Percentiles rank a stretch among this genome's conserved stretches.
Evolutionary conservation across 345 rosid species (phyloP).

Genomic region (Lumnitzera racemosa): DNA sequence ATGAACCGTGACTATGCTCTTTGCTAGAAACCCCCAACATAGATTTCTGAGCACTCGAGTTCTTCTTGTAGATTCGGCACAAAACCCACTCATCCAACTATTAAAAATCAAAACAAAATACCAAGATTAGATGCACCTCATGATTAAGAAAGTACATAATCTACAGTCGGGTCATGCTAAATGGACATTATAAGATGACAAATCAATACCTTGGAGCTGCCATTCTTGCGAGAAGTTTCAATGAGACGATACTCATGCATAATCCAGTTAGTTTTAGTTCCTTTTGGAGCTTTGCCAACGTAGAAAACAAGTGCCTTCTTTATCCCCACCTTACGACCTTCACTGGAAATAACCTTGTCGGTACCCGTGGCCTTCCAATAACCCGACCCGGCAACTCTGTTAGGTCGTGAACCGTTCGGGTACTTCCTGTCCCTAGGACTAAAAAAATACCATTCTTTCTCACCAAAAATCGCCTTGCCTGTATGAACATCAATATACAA

Average conservation of each 20-base stretch:
- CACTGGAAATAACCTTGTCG: conserved; percentile 62
- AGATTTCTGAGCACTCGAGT: conserved; percentile 47
- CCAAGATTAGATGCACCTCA: too few species aligned
- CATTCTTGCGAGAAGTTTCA: conserved; percentile 44
- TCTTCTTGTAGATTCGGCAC: conserved; percentile 87
- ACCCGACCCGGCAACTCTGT: conserved; percentile 88
- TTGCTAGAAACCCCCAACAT: conserved; percentile 33
- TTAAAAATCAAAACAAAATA: not conserved
- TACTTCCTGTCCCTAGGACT: conserved; percentile 90
- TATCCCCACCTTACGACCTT: conserved; percentile 77
- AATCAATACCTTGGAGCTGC: conserved; percentile 56
- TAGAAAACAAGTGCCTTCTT: conserved; percentile 93
- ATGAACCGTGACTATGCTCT: conserved; percentile 55
- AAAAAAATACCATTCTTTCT: conserved; percentile 94
- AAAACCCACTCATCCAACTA: conserved; percentile 97
- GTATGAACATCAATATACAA: not conserved
- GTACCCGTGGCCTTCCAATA: conserved; percentile 99
- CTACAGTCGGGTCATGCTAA: too few species aligned
- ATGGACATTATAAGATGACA: not conserved
- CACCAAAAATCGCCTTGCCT: conserved; percentile 91
- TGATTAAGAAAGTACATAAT: too few species aligned
- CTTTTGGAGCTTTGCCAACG: conserved; percentile 89
- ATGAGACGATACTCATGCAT: conserved; percentile 94
- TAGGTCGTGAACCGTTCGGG: conserved; percentile 93
- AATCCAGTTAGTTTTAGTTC: conserved; percentile 96